Evolutionary conservation across 768 basidiomycete genomes (phyloP).

Genomic region (Podaxis carcinomalis): DNA sequence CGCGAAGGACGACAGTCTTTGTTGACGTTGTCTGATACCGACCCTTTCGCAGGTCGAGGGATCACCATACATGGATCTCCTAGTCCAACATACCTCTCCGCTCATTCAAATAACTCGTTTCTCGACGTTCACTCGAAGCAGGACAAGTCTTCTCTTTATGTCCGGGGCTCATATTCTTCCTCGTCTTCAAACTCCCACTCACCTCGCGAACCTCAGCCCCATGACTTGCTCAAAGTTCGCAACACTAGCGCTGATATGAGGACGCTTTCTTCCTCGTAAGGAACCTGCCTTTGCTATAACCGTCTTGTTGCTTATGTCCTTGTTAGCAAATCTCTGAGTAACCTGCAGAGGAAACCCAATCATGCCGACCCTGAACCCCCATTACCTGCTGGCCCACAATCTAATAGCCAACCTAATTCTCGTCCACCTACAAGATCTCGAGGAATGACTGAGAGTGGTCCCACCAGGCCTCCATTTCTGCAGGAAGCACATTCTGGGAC

Average conservation of each 20-base stretch:
- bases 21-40: slow-evolving; percentile 56
- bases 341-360: slow-evolving; percentile 1
- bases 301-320: slow-evolving; percentile 1
- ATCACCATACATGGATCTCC: slow-evolving; percentile 37
- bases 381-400: slow-evolving; percentile 23
- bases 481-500: slow-evolving; percentile 19
- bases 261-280: slow-evolving; percentile 8
- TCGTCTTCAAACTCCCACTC: slow-evolving; percentile 52
- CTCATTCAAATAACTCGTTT: slow-evolving; percentile 47
- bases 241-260: neutral
- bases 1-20: slow-evolving; percentile 43
- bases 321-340: slow-evolving; percentile 3
- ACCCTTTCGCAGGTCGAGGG: slow-evolving; percentile 57
- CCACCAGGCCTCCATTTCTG: slow-evolving; percentile 28
- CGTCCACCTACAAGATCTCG: slow-evolving; percentile 43
- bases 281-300: neutral
- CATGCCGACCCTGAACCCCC: slow-evolving; percentile 20
- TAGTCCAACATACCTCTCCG: slow-evolving; percentile 48
- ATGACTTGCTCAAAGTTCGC: neutral
- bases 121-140: slow-evolving; percentile 40
- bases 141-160: slow-evolving; percentile 28
- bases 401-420: slow-evolving; percentile 27
- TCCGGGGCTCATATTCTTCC: slow-evolving; percentile 53
- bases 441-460: slow-evolving; percentile 42
- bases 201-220: slow-evolving; percentile 24